Base-by-base conservation (phyloP, 768 basidiomycete genomes). In the Goffeauzyma gilvescens region DNA sequence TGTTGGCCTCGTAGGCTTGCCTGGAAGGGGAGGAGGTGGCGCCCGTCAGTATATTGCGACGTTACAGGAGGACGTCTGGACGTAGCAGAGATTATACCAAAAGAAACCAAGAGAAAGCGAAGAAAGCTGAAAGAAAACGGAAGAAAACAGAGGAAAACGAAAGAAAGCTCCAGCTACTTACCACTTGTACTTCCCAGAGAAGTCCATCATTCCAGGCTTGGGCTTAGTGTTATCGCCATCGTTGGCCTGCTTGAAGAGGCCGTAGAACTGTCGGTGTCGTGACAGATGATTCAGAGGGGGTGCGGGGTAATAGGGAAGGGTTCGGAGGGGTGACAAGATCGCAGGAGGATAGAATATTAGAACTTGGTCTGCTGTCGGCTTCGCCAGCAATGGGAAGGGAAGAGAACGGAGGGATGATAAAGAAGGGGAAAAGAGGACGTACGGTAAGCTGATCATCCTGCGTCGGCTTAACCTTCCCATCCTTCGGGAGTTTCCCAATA, bases 201-300 rank as follows among this genome's bases (percentile, higher is more conserved):
- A 89, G 61, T 90, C 83, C 28, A 93, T 59, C 67, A 86, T 45
- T 32, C 48, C 61, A 20, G 61, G 61, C 39, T 48, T 20, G 62
- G 56, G 0, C 39, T 67, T 75, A 60, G 71, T 78, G 52, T 72
- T 71, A 62, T 89, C 78, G 38, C 87, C 86, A 27, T 74, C 57
- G 6, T 70, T 84, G 33, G 74, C 85, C 71, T 90, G 87, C 72
- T 96, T 98, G 74, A 70, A 95, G 64, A 78, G 75, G 53, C 71
- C 72, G 71, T 96, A 98, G 71, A 93, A 93, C 89, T 95, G 55
- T 15, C 57, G 6, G 70, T 84, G 33, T 74, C 85, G 71, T 90
- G 87, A 72, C 95, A 96, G 74, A 70, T 95, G 64, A 78, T 75
- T 52, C 71, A 72, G 71, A 95, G 96, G 71, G 93, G 93, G 89